Evolutionary conservation across 371 early-diverging fungal species (phyloP), one percentile per base, ranked within the genome.

Genomic region (Mortierella polycephala): DNA sequence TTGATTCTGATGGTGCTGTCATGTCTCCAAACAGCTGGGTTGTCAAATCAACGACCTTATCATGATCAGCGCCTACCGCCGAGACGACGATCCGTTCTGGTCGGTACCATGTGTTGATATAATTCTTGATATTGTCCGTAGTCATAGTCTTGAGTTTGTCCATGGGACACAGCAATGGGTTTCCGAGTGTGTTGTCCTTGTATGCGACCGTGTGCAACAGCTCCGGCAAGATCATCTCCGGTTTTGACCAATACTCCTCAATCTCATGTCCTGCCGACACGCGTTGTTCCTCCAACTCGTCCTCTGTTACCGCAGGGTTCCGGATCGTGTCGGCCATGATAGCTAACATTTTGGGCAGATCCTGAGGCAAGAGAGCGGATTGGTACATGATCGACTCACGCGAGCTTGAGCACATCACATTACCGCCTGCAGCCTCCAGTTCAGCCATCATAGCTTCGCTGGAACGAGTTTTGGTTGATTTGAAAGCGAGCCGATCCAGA

Each of bases 301-400:
- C 87, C 16, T 84, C 83, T 5, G 86, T 67, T 45, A 96, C 87
- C 20, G 65, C 81, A 1, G 98, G 97, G 53, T 87, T 88, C 45
- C 88, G 88, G 23, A 96, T 86, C 13, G 94, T 91, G 55, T 98
- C 94, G 0, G 94, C 90, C 68, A 96, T 90, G 18, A 96, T 84
- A 10, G 87, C 74, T 44, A 96, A 61, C 18, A 95, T 89, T 21
- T 88, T 83, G 6, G 86, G 83, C 11, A 96, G 81, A 79, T 96
- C 95, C 71, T 94, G 90, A 14, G 89, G 89, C 77, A 97, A 95
- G 23, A 97, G 92, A 5, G 96, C 90, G 0, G 95, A 92, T 82
- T 96, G 97, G 81, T 96, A 96, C 91, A 96, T 94, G 81, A 97
- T 94, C 55, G 91, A 89, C 82, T 98, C 99, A 20, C 98, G 91